Conservation (phyloP, 78 protist genomes). For the Ministeria vibrans region DNA sequence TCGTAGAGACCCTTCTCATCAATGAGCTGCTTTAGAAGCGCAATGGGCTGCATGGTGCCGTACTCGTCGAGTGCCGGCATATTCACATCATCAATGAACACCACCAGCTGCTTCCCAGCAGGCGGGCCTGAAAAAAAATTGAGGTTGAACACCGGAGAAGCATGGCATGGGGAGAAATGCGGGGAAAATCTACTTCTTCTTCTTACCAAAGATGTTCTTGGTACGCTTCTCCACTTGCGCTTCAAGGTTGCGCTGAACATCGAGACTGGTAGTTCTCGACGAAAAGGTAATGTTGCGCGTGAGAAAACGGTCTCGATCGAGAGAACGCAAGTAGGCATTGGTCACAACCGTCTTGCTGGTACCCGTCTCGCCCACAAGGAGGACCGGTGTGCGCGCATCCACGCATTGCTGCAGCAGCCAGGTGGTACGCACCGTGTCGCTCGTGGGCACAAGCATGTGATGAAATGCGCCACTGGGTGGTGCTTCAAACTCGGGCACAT, state of each 20-base stretch:
- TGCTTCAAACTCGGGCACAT: constrained; percentile 36
- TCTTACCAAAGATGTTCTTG: constrained; percentile 34
- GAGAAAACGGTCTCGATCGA: background rate
- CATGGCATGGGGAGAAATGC: no score
- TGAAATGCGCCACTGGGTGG: constrained; percentile 51
- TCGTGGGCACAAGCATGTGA: constrained; percentile 72
- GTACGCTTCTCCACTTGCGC: constrained; percentile 78
- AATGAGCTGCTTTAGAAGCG: constrained; percentile 53
- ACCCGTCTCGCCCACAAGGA: constrained; percentile 75
- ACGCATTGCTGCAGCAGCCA: constrained; percentile 30
- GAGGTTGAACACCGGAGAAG: no score
- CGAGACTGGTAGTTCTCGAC: constrained; percentile 53
- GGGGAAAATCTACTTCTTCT: no score
- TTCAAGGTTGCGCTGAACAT: constrained; percentile 56
- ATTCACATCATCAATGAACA: constrained; percentile 70
- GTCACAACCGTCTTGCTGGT: constrained; percentile 79
- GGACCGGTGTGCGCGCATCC: constrained; percentile 16
- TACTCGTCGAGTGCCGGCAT: constrained; percentile 71
- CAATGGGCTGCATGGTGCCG: constrained; percentile 76
- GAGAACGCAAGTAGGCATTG: constrained; percentile 32
- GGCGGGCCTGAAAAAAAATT: no score
- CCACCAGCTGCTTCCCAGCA: constrained; percentile 39
- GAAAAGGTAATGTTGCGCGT: constrained; percentile 52
- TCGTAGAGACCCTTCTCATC: constrained; percentile 50
- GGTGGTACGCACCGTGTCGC: constrained; percentile 71